These are phyloP conservation scores for Graphilbum sp. DNA, from an alignment of 2,329 filamentous ascomycete species.

Conservation along the genomic window DNA sequence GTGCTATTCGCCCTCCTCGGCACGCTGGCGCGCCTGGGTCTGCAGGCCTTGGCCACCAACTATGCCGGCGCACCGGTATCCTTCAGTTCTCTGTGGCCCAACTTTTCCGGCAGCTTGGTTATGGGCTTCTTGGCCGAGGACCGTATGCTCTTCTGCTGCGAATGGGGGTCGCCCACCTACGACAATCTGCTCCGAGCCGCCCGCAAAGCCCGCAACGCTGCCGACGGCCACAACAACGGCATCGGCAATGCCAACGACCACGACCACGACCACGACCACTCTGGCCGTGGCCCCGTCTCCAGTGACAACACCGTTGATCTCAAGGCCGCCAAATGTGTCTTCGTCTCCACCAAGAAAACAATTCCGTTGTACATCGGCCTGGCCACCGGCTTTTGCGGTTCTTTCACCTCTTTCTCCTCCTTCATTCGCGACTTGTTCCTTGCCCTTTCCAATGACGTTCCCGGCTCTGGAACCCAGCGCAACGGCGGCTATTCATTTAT, in stretches of 20 bases:
- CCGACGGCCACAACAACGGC: constrained; percentile 13
- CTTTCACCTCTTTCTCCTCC: constrained; percentile 53
- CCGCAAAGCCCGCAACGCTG: constrained; percentile 20
- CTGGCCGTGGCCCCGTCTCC: too few species aligned
- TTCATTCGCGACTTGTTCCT: constrained; percentile 52
- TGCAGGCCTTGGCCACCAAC: constrained; percentile 63
- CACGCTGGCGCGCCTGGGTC: constrained; percentile 64
- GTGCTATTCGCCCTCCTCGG: constrained; percentile 74
- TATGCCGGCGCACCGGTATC: constrained; percentile 66
- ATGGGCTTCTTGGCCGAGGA: constrained; percentile 56
- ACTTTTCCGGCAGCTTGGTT: constrained; percentile 62
- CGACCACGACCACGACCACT: neutral
- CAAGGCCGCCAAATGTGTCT: constrained; percentile 33
- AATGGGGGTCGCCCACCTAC: constrained; percentile 34
- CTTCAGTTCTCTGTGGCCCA: constrained; percentile 70
- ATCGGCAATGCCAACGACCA: neutral
- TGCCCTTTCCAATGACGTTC: constrained; percentile 45
- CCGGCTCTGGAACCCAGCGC: constrained; percentile 30
- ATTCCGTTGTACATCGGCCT: constrained; percentile 46
- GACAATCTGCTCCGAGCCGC: constrained; percentile 14
- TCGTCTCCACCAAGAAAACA: constrained; percentile 54
- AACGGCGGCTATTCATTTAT: constrained; percentile 70
- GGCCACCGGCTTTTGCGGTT: constrained; percentile 56
- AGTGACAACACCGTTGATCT: neutral
- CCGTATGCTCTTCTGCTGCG: constrained; percentile 21